A percentile compares a stretch with the other conserved stretches of the same genome.
Evolutionary conservation across 2,329 filamentous ascomycete species (phyloP).

Genomic region (Arthrobotrys conoides): DNA sequence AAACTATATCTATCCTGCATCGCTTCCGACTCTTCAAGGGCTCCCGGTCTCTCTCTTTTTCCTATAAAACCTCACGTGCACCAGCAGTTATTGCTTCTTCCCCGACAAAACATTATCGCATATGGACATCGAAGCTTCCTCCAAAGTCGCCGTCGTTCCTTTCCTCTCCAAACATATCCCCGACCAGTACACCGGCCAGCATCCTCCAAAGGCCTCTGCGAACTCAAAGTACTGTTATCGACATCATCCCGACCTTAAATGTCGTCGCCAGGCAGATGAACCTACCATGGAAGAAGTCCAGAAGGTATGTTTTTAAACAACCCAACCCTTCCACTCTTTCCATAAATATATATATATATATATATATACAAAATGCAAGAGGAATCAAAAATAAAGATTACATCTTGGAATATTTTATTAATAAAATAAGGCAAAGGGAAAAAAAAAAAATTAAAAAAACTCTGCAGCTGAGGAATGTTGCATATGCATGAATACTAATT

Average conservation of each 20-base stretch:
- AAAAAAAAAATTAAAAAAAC: conserved; percentile 1
- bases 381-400: not conserved
- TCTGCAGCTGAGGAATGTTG: conserved; percentile 23
- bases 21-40: too few relatives aligned
- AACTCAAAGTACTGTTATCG: conserved; percentile 97
- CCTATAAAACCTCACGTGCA: conserved; percentile 63
- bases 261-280: conserved; percentile 91
- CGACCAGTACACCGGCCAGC: conserved; percentile 81
- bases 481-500: conserved; percentile 62
- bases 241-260: conserved; percentile 93
- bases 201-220: conserved; percentile 63
- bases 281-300: conserved; percentile 96
- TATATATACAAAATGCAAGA: too few relatives aligned
- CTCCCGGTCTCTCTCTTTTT: too few relatives aligned
- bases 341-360: too few relatives aligned
- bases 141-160: conserved; percentile 83
- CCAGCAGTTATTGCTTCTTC: conserved; percentile 65
- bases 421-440: too few relatives aligned
- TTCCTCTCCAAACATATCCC: conserved; percentile 94
- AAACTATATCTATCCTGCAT: too few relatives aligned
- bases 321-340: too few relatives aligned
- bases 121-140: conserved; percentile 72
- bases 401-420: too few relatives aligned
- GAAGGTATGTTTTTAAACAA: conserved; percentile 76
- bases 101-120: conserved; percentile 8